phyloP scores from a whole-genome alignment of 2,329 filamentous ascomycete species.

The Cladobotryum protrusum region DNA sequence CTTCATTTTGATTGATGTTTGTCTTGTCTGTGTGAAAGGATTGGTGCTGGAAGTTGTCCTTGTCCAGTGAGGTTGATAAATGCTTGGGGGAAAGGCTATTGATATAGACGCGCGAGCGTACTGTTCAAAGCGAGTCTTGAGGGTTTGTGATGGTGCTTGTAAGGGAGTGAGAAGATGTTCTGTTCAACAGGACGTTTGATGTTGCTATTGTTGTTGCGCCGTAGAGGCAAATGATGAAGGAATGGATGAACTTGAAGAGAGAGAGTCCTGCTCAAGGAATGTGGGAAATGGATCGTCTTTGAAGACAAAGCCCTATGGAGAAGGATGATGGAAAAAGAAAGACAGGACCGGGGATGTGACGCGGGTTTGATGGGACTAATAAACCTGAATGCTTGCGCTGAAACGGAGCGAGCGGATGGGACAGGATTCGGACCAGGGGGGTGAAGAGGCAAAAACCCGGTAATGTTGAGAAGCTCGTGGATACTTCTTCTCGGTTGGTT shows the following conservation, averaged over 20 bases:
- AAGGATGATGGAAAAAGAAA: background rate
- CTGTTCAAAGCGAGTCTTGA: no score
- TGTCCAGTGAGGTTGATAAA: no score
- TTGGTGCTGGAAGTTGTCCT: background rate
- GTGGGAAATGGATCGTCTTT: constrained; percentile 3
- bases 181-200: constrained; percentile 11
- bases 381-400: no score
- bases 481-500: no score
- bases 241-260: constrained; percentile 13
- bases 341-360: background rate
- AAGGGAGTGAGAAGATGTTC: constrained; percentile 1
- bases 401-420: no score
- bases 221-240: constrained; percentile 5
- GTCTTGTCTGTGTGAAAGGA: background rate
- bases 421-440: no score
- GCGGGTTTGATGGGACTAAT: background rate
- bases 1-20: constrained; percentile 36
- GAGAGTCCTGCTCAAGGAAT: constrained; percentile 22
- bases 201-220: background rate
- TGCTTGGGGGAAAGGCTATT: background rate
- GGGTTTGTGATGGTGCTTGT: no score
- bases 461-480: no score
- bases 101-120: no score
- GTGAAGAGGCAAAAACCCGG: no score
- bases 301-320: constrained; percentile 6